phyloP scores from a whole-genome alignment of 805 yeast species.

The Candida boleticola region DNA sequence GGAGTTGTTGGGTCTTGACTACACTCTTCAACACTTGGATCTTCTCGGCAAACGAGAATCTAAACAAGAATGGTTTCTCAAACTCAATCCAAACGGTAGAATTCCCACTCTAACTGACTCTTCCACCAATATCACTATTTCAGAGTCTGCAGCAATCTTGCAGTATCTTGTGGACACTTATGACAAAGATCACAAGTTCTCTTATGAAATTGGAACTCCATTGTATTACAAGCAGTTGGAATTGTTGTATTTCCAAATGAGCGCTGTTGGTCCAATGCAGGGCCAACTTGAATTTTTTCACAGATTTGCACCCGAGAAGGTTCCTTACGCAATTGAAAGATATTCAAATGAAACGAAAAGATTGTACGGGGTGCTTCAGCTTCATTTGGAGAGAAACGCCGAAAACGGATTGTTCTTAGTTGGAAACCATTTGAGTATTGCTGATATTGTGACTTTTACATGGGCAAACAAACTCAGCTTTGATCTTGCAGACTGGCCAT shows the following conservation, averaged over 20 bases:
- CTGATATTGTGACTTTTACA: constrained; percentile 52
- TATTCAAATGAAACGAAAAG: constrained; percentile 49
- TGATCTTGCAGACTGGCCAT: constrained; percentile 2
- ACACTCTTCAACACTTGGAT: constrained; percentile 41
- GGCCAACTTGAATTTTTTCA: constrained; percentile 58
- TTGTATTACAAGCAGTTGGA: constrained; percentile 53
- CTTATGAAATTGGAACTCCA: constrained; percentile 33
- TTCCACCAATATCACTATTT: constrained; percentile 44
- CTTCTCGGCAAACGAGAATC: constrained; percentile 39
- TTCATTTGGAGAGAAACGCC: constrained; percentile 44
- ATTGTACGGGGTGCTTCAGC: constrained; percentile 53
- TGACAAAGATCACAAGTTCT: constrained; percentile 51
- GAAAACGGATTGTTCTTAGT: constrained; percentile 51
- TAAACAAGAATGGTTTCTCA: constrained; percentile 55
- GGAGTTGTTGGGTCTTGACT: constrained; percentile 42
- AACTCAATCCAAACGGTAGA: constrained; percentile 61
- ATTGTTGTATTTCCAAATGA: constrained; percentile 56
- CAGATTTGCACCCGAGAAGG: constrained; percentile 45
- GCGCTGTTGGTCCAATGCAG: constrained; percentile 60
- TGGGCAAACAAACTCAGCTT: constrained; percentile 35
- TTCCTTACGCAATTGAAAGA: constrained; percentile 54
- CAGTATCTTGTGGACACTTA: constrained; percentile 58
- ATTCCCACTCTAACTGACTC: constrained; percentile 53
- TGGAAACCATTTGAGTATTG: constrained; percentile 57
- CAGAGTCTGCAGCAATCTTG: constrained; percentile 64